Evolutionary conservation across 768 basidiomycete species (phyloP), one percentile per base, ranked within the genome.

Genomic region (Termitomyces heimii): DNA sequence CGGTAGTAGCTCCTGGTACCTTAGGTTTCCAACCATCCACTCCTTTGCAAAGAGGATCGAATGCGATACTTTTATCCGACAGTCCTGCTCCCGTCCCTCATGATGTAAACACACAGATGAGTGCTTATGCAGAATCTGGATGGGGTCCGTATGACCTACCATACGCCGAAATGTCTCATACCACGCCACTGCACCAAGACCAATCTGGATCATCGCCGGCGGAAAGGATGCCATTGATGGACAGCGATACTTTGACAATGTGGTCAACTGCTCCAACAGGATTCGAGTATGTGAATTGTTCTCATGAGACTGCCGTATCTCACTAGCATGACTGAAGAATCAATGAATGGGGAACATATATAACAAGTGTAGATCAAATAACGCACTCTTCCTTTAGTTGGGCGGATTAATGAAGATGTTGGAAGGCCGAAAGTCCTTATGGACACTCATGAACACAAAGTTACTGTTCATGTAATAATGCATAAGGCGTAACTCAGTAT

Each of bases 231-330:
- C 67, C 68, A 16, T 54, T 69, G 35, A 69, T 78, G 66, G 78
- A 84, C 60, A 69, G 71, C 54, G 80, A 81, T 55, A 78, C 78
- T 45, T 75, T 85, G 62, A 73, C 75, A 14, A 82, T 85, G 80
- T 88, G 84, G 85, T 81, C 82, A 12, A 75, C 72, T 51, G 82
- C 83, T 24, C 83, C 84, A 14, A 75, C 76, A 13, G 77, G 78
- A 20, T 84, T 84, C 54, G 82, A 83, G 86, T 87, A 63, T 62
- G 83, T 72, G 39, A 50, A 32, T 55, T 10, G 18, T 7, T 46
- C 55, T 54, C 43, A 28, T 5, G 12, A 52, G 22, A 13, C 20
- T 13, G 26, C 29, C 1, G 40, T 13, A 20, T 34, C 55, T 42
- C 12, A 54, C 32, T 16, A 18, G 20, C 13, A 22, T 16, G 2